Percentiles rank a stretch among this genome's conserved stretches.
Conservation (phyloP, 495 filamentous ascomycete genomes). For the Parachaetomium inaequale region DNA sequence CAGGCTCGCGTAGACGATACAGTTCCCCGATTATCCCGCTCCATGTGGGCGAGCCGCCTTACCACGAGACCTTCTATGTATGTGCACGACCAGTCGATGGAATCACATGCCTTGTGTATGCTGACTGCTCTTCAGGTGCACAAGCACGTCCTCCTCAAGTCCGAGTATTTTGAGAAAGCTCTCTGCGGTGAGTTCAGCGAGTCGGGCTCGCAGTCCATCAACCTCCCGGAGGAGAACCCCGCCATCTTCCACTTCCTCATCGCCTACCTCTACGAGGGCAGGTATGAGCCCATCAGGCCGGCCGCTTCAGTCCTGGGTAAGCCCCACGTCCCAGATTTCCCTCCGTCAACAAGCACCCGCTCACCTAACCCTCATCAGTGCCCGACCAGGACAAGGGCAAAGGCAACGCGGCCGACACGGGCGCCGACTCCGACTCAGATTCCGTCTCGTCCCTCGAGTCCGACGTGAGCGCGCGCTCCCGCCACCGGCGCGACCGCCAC, state of each 20-base stretch:
- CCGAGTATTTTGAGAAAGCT: conserved; percentile 45
- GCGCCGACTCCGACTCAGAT: conserved; percentile 35
- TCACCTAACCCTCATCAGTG: conserved; percentile 18
- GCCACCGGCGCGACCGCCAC: conserved; percentile 34
- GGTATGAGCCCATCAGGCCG: conserved; percentile 44
- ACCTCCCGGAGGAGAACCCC: conserved; percentile 48
- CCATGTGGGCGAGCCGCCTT: conserved; percentile 35
- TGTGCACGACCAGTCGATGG: conserved; percentile 5
- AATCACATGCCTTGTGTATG: neutral
- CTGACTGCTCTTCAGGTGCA: conserved; percentile 33
- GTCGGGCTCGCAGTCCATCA: conserved; percentile 38
- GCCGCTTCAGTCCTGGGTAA: conserved; percentile 37
- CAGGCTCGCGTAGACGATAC: conserved; percentile 34
- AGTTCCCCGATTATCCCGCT: conserved; percentile 43
- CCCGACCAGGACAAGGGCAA: conserved; percentile 41
- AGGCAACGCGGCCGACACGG: conserved; percentile 25
- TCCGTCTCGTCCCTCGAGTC: conserved; percentile 22
- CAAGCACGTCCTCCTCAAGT: conserved; percentile 40
- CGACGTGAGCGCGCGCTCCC: conserved; percentile 36
- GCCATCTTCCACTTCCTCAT: conserved; percentile 49
- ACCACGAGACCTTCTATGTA: conserved; percentile 42
- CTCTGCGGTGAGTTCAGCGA: conserved; percentile 44
- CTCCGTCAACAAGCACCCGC: neutral
- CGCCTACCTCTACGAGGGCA: conserved; percentile 48
- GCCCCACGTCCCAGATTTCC: neutral